phyloP scores from a whole-genome alignment of 1,284 basidiomycete species.

The Neolentinus lepideus region DNA sequence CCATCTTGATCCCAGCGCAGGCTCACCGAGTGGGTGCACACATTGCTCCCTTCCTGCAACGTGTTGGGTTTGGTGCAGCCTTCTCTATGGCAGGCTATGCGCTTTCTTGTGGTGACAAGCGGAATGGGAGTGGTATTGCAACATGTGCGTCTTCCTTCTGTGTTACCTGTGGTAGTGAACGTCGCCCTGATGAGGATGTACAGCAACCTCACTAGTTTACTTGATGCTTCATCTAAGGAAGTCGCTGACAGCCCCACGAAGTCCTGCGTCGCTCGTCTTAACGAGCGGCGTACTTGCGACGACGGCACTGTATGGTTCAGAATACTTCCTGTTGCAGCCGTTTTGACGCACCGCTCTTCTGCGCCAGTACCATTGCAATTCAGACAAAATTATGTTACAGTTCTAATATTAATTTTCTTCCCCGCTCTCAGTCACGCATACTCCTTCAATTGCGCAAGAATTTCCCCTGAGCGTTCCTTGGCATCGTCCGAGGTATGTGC shows the following conservation, averaged over 20 bases:
- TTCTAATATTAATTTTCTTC: neutral
- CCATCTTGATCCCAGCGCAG: slow-evolving; percentile 27
- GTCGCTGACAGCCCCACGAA: slow-evolving; percentile 25
- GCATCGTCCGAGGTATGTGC: slow-evolving; percentile 9
- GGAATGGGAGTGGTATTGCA: slow-evolving; percentile 38
- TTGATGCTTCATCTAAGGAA: slow-evolving; percentile 31
- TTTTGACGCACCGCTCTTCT: neutral
- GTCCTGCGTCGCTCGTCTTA: slow-evolving; percentile 26
- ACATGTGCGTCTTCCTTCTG: slow-evolving; percentile 24
- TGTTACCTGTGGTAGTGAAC: neutral
- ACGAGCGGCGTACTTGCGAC: slow-evolving; percentile 25
- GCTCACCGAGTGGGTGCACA: slow-evolving; percentile 15
- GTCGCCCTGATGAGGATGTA: too few relatives aligned
- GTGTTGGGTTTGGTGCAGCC: slow-evolving; percentile 36
- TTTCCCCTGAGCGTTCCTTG: slow-evolving; percentile 10
- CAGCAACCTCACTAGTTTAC: slow-evolving; percentile 42
- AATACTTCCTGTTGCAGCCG: slow-evolving; percentile 26
- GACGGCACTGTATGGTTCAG: slow-evolving; percentile 33
- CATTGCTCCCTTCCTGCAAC: slow-evolving; percentile 33
- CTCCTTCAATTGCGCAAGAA: slow-evolving; percentile 5
- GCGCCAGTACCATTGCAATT: neutral
- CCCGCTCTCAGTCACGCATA: neutral
- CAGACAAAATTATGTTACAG: neutral
- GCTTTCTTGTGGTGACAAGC: slow-evolving; percentile 28
- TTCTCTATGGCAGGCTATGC: slow-evolving; percentile 39